phyloP scores from a whole-genome alignment of 257 asterid genomes.

The Fraxinus cuspidata region DNA sequence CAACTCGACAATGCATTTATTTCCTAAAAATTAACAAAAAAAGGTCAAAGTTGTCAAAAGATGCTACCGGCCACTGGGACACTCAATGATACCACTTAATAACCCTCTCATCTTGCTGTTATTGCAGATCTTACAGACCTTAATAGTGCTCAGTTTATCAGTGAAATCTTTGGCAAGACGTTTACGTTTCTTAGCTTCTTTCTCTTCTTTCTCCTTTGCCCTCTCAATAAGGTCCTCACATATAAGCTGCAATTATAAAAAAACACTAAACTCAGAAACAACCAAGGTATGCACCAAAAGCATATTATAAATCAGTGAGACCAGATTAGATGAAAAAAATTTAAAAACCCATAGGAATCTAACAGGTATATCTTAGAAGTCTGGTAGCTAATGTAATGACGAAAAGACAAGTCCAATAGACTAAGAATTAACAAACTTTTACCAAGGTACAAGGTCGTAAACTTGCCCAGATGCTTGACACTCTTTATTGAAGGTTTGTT shows the following conservation, averaged over 20 bases:
- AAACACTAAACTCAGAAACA: slow-evolving; percentile 9
- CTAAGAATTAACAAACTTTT: not conserved
- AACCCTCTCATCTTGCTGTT: slow-evolving; percentile 9
- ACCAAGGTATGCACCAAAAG: slow-evolving; percentile 8
- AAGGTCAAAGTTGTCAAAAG: not conserved
- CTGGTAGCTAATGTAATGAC: not conserved
- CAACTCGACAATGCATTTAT: slow-evolving; percentile 69
- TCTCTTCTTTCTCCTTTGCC: slow-evolving; percentile 97
- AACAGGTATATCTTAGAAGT: not conserved
- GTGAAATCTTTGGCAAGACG: slow-evolving; percentile 85
- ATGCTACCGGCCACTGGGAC: not conserved
- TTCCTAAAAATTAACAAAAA: slow-evolving; percentile 47
- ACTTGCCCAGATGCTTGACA: not conserved
- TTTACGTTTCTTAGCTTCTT: slow-evolving; percentile 86
- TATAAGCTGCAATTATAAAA: slow-evolving; percentile 61
- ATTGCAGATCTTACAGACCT: slow-evolving; percentile 51
- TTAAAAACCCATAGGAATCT: slow-evolving; percentile 6
- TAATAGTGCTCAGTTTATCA: slow-evolving; percentile 65
- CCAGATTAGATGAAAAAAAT: slow-evolving; percentile 9
- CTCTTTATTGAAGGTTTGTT: not conserved
- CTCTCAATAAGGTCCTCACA: slow-evolving; percentile 85
- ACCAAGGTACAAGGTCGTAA: not conserved
- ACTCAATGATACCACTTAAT: not conserved
- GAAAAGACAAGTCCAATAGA: slow-evolving; percentile 6
- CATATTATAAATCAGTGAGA: not conserved